Percentiles rank a stretch among this genome's conserved stretches.
phyloP scores from a whole-genome alignment of 495 filamentous ascomycete species.

The Daldinia concentrica region DNA sequence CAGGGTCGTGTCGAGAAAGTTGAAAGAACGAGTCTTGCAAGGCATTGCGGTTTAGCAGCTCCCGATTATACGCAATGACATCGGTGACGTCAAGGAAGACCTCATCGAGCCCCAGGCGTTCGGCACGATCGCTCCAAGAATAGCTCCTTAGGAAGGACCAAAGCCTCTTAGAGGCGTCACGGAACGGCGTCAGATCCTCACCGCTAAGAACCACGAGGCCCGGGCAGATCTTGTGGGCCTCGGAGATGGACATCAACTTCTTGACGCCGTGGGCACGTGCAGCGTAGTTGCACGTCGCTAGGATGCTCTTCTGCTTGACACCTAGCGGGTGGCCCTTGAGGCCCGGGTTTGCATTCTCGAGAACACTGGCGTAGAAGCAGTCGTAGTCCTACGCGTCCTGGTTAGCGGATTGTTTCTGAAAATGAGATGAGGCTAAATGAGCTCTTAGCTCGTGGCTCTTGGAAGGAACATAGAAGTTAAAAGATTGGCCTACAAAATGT shows the following conservation, averaged over 20 bases:
- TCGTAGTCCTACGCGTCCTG: slow-evolving; percentile 74
- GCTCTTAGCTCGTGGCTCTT: background rate
- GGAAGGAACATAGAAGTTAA: background rate
- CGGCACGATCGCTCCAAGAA: slow-evolving; percentile 77
- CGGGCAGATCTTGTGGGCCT: slow-evolving; percentile 82
- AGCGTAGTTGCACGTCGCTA: slow-evolving; percentile 95
- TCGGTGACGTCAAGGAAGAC: slow-evolving; percentile 80
- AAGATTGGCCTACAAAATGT: slow-evolving; percentile 71
- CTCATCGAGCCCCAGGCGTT: slow-evolving; percentile 90
- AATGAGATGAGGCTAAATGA: background rate
- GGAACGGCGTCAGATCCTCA: slow-evolving; percentile 86
- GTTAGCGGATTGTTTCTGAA: background rate
- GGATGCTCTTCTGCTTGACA: slow-evolving; percentile 79
- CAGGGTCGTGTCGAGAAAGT: slow-evolving; percentile 78
- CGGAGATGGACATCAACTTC: slow-evolving; percentile 84
- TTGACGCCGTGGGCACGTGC: slow-evolving; percentile 77
- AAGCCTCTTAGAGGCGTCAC: slow-evolving; percentile 83
- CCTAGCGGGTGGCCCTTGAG: slow-evolving; percentile 75
- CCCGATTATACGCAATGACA: slow-evolving; percentile 80
- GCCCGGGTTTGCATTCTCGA: slow-evolving; percentile 79
- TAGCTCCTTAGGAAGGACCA: slow-evolving; percentile 73
- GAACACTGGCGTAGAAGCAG: slow-evolving; percentile 92
- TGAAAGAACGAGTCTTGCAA: slow-evolving; percentile 78
- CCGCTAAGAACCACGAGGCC: slow-evolving; percentile 86
- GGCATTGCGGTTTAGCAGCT: slow-evolving; percentile 72